These are phyloP conservation scores for Aspergillus ruber DNA, from an alignment of 2,329 filamentous ascomycete genomes.

Conservation along the genomic window DNA sequence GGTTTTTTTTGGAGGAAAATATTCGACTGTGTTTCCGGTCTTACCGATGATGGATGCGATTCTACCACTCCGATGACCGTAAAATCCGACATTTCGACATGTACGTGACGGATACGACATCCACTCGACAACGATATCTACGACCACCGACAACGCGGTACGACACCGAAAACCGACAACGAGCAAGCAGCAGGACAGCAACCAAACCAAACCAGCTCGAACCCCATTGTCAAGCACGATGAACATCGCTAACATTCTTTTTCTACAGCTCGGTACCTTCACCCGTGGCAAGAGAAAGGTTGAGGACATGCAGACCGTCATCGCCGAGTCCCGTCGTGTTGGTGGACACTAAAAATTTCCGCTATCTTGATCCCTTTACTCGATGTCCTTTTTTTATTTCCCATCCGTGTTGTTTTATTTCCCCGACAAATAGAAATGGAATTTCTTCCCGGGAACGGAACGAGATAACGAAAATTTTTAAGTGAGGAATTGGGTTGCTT, in stretches of 20 bases:
- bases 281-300: constrained; percentile 99
- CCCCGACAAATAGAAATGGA: background rate
- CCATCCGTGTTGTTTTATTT: background rate
- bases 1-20: background rate
- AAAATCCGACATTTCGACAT: background rate
- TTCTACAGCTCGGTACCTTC: constrained; percentile 89
- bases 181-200: background rate
- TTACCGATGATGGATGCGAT: no score
- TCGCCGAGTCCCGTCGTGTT: constrained; percentile 84
- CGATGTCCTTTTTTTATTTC: background rate
- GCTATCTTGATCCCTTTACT: background rate
- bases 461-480: constrained; percentile 1
- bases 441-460: background rate
- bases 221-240: background rate
- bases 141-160: background rate
- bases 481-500: background rate
- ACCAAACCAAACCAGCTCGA: background rate
- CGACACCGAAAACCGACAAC: background rate
- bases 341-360: constrained; percentile 53
- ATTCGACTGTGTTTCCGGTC: no score
- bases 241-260: constrained; percentile 13
- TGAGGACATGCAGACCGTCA: constrained; percentile 96
- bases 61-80: no score
- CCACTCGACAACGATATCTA: background rate
- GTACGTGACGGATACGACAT: background rate